Conservation (phyloP, 2,329 filamentous ascomycete species). For the Colletotrichum gloeosporioides region DNA sequence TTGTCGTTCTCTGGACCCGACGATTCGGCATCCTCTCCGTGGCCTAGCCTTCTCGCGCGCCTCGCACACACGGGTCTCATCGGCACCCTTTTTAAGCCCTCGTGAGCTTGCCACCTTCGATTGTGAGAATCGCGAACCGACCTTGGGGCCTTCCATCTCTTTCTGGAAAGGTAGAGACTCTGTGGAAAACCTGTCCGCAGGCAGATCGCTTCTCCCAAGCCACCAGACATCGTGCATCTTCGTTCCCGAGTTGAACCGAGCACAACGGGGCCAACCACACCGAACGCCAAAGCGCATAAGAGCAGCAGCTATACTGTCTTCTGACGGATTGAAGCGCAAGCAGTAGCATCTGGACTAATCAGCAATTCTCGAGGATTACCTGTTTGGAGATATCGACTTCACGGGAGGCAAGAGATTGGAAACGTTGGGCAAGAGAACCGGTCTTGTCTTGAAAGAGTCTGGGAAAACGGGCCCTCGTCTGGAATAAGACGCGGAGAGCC, state of each 20-base stretch:
- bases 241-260: background rate
- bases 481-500: constrained; percentile 10
- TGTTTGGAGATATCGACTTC: background rate
- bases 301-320: background rate
- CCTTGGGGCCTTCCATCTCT: background rate
- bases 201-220: background rate
- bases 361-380: background rate
- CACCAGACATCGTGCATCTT: background rate
- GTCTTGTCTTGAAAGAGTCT: background rate
- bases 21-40: background rate
- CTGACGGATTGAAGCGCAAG: background rate
- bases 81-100: background rate
- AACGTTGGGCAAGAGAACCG: background rate
- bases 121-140: background rate
- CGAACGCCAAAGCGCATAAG: background rate
- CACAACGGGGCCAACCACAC: background rate
- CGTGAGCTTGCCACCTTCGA: background rate
- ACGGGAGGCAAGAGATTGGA: background rate
- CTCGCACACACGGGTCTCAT: background rate
- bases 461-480: constrained; percentile 15
- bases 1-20: constrained; percentile 26
- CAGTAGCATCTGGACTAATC: background rate
- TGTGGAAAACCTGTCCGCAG: background rate
- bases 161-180: background rate
- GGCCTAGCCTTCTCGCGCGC: background rate